These are phyloP conservation scores for Petasospora fabianii DNA, from an alignment of 1,139 yeast species.

Conservation along the genomic window DNA sequence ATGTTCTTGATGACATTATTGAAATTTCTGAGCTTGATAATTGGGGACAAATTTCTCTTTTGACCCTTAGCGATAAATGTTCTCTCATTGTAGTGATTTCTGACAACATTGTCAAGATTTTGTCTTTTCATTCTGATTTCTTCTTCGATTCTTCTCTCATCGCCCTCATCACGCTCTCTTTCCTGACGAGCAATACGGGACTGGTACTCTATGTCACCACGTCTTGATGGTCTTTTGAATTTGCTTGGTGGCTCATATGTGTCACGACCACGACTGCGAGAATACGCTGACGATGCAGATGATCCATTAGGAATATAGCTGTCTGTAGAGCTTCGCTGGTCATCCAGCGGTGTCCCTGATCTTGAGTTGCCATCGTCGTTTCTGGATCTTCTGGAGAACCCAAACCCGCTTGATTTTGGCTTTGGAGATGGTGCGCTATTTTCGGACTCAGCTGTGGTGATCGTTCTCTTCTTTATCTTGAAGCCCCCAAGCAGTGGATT, in stretches of 20 bases:
- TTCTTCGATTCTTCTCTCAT: slow-evolving; percentile 16
- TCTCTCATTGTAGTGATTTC: slow-evolving; percentile 82
- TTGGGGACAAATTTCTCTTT: slow-evolving; percentile 74
- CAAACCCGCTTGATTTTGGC: not conserved
- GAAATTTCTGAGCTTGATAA: slow-evolving; percentile 80
- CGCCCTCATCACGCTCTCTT: slow-evolving; percentile 18
- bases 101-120: slow-evolving; percentile 51
- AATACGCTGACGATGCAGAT: no score
- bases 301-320: not conserved
- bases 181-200: slow-evolving; percentile 4
- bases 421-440: not conserved
- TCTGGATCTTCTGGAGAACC: slow-evolving; percentile 6
- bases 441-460: not conserved
- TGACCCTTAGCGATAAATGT: slow-evolving; percentile 64
- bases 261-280: not conserved
- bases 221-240: slow-evolving; percentile 16
- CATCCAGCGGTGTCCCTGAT: slow-evolving; percentile 15
- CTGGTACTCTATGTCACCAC: slow-evolving; percentile 9
- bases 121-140: slow-evolving; percentile 22
- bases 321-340: slow-evolving; percentile 5
- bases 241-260: slow-evolving; percentile 9
- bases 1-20: slow-evolving; percentile 90
- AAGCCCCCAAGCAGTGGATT: slow-evolving; percentile 1
- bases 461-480: slow-evolving; percentile 9
- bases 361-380: not conserved